Evolutionary conservation across 208 protist species (phyloP).

Genomic region (Leptomonas seymouri): DNA sequence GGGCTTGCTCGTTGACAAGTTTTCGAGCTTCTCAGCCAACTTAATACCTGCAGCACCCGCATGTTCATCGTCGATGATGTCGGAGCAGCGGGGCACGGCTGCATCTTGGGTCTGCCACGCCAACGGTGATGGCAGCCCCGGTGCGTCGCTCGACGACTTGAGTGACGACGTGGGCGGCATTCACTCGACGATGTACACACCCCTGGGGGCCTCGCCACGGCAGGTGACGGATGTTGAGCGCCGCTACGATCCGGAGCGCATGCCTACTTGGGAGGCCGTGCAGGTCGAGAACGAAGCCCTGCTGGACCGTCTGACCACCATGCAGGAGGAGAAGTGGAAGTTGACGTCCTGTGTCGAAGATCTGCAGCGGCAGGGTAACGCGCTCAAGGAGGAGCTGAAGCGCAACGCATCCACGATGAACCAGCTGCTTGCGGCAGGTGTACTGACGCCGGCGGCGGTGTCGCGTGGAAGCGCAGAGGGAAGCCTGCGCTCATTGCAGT

Average conservation of each 20-base stretch:
- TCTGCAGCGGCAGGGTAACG: constrained; percentile 36
- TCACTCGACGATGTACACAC: constrained; percentile 1
- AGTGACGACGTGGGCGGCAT: constrained; percentile 2
- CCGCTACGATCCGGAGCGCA: constrained; percentile 49
- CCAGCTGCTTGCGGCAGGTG: constrained; percentile 27
- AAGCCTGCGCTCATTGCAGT: constrained; percentile 57
- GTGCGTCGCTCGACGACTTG: constrained; percentile 3
- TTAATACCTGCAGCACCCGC: neutral
- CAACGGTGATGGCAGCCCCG: constrained; percentile 1
- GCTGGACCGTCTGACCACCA: constrained; percentile 40
- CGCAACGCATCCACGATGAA: constrained; percentile 45
- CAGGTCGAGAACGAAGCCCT: constrained; percentile 69
- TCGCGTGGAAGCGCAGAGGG: constrained; percentile 32
- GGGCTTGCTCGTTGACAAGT: neutral
- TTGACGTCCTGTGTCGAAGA: constrained; percentile 50
- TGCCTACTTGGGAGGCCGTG: constrained; percentile 53
- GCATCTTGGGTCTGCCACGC: constrained; percentile 11
- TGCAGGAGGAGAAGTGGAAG: constrained; percentile 70
- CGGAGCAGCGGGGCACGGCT: constrained; percentile 18
- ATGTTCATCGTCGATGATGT: constrained; percentile 5
- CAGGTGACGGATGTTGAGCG: constrained; percentile 39
- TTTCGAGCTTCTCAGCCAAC: neutral
- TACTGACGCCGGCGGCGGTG: constrained; percentile 24
- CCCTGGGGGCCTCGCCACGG: constrained; percentile 3
- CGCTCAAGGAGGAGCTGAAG: constrained; percentile 35